Conservation (phyloP, 495 filamentous ascomycete species). For the Neurospora intermedia region DNA sequence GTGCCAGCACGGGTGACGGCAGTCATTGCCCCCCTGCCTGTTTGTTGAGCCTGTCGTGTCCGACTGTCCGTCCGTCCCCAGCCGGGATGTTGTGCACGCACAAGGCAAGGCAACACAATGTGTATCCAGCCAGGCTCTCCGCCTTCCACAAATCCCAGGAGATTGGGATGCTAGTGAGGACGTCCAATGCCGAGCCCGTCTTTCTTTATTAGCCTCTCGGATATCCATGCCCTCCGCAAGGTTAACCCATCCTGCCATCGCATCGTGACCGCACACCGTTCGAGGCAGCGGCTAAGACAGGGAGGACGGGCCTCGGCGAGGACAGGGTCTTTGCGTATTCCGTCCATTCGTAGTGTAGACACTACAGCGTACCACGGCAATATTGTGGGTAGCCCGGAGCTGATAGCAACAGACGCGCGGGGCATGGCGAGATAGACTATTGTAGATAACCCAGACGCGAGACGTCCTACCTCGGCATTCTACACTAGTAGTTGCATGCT, state of each 20-base stretch:
- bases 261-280: neutral
- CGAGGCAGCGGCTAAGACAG: neutral
- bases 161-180: slow-evolving; percentile 26
- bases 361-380: neutral
- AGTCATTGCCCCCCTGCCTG: neutral
- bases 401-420: slow-evolving; percentile 1
- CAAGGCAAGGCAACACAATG: neutral
- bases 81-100: neutral
- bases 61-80: slow-evolving; percentile 3
- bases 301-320: neutral
- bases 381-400: neutral
- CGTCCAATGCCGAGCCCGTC: slow-evolving; percentile 21
- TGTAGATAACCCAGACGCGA: neutral
- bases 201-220: slow-evolving; percentile 15
- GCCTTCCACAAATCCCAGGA: slow-evolving; percentile 20
- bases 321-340: neutral
- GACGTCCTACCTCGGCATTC: neutral
- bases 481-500: neutral
- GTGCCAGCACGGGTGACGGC: neutral
- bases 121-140: neutral
- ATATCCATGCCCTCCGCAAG: slow-evolving; percentile 15
- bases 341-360: neutral
- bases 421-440: neutral
- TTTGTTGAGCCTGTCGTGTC: neutral
- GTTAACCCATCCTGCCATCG: neutral